phyloP scores from a whole-genome alignment of 495 filamentous ascomycete species.

The Aspergillus baeticus region DNA sequence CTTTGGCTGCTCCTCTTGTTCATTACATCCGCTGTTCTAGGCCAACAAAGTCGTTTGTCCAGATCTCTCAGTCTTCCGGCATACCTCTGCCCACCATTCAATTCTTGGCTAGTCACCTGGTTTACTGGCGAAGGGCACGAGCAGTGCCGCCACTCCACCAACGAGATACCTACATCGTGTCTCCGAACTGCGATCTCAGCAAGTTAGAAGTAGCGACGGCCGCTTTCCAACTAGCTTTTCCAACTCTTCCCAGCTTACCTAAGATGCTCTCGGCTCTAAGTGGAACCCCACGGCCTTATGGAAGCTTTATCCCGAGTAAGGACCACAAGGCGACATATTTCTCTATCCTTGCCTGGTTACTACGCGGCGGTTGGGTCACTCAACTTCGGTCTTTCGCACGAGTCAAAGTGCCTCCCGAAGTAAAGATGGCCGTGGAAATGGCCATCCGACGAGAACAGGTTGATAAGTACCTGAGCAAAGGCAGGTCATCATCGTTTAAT shows the following conservation, averaged over 20 bases:
- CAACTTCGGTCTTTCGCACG: slow-evolving; percentile 88
- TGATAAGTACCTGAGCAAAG: slow-evolving; percentile 40
- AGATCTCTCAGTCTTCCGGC: slow-evolving; percentile 69
- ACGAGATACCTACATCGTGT: slow-evolving; percentile 89
- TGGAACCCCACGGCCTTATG: slow-evolving; percentile 73
- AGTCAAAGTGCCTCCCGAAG: slow-evolving; percentile 56
- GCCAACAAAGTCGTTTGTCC: slow-evolving; percentile 80
- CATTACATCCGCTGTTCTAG: slow-evolving; percentile 83
- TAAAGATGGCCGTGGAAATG: slow-evolving; percentile 48
- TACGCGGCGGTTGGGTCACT: slow-evolving; percentile 89
- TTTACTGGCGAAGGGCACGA: slow-evolving; percentile 91
- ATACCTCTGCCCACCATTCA: slow-evolving; percentile 79
- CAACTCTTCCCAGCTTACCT: slow-evolving; percentile 74
- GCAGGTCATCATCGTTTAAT: slow-evolving; percentile 16
- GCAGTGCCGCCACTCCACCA: slow-evolving; percentile 89
- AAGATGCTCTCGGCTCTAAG: slow-evolving; percentile 82
- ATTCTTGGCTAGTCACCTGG: slow-evolving; percentile 82
- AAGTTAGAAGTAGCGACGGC: slow-evolving; percentile 67
- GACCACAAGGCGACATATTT: slow-evolving; percentile 86
- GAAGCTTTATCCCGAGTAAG: slow-evolving; percentile 78
- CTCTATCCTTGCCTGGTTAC: slow-evolving; percentile 85
- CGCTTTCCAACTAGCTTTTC: slow-evolving; percentile 74
- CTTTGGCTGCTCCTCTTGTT: slow-evolving; percentile 67
- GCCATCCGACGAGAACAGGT: slow-evolving; percentile 45
- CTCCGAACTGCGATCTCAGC: slow-evolving; percentile 81